A percentile compares a stretch with the other conserved stretches of the same genome.
Evolutionary conservation across 2,329 filamentous ascomycete genomes (phyloP).

Genomic region (Metarhizium humberi): DNA sequence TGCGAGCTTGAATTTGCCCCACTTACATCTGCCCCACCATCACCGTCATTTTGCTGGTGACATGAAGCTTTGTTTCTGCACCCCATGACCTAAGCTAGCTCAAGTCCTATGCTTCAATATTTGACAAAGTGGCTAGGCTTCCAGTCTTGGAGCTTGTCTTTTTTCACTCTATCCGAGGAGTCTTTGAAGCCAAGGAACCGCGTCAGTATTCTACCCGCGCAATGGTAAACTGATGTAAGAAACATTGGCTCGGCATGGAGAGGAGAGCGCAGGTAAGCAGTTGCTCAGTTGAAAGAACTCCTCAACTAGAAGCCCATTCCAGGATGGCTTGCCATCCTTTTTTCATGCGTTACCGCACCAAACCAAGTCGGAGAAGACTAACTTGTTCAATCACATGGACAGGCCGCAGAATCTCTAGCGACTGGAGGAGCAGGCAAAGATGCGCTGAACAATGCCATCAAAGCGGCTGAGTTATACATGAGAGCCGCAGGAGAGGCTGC

Average conservation of each 20-base stretch:
- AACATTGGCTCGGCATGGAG: slow-evolving; percentile 20
- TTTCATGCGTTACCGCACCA: background rate
- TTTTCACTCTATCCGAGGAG: background rate
- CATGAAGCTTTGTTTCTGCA: too few species aligned
- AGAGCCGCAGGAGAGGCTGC: slow-evolving; percentile 55
- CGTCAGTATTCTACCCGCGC: background rate
- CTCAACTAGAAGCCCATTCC: background rate
- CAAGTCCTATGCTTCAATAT: background rate
- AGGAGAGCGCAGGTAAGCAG: slow-evolving; percentile 26
- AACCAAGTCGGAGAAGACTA: background rate
- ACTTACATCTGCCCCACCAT: too few species aligned
- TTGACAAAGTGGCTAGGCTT: background rate
- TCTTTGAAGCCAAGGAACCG: background rate
- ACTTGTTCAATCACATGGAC: background rate
- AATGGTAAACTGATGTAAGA: background rate
- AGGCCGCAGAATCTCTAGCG: slow-evolving; percentile 30
- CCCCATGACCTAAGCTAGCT: background rate
- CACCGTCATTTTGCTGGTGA: too few species aligned
- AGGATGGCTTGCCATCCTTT: background rate
- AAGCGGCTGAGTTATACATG: slow-evolving; percentile 75
- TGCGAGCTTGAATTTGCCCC: too few species aligned
- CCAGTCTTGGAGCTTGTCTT: background rate
- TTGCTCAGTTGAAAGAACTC: background rate
- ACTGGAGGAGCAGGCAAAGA: slow-evolving; percentile 31
- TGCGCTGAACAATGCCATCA: slow-evolving; percentile 67